These are phyloP conservation scores for Plasmodium cynomolgi DNA, from an alignment of 169 alveolate species.

Conservation along the genomic window DNA sequence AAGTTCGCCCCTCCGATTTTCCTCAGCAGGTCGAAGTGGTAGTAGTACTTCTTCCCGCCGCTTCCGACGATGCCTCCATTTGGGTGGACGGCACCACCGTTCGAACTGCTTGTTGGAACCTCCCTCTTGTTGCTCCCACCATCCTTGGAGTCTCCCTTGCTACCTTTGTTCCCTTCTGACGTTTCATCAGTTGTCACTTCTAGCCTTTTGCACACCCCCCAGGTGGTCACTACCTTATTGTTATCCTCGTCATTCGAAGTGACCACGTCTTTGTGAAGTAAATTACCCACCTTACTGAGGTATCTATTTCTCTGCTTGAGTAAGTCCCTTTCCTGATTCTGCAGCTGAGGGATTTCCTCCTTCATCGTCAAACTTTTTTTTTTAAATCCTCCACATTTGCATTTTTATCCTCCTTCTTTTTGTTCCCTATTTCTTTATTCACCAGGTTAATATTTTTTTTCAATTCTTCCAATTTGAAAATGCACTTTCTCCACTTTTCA, in stretches of 20 bases:
- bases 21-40: conserved; percentile 95
- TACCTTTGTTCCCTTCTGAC: not conserved
- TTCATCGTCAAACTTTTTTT: conserved; percentile 79
- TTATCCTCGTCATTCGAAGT: conserved; percentile 94
- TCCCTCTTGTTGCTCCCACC: conserved; percentile 9
- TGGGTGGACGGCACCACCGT: not conserved
- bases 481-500: conserved; percentile 87
- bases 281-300: conserved; percentile 92
- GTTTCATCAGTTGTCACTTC: conserved; percentile 77
- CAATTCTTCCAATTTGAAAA: conserved; percentile 84
- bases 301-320: conserved; percentile 81
- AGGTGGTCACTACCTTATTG: conserved; percentile 90
- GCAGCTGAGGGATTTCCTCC: conserved; percentile 80
- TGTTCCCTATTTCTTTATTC: conserved; percentile 77
- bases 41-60: conserved; percentile 25
- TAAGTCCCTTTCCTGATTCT: conserved; percentile 79
- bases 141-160: not conserved
- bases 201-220: conserved; percentile 92
- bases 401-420: conserved; percentile 76
- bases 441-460: conserved; percentile 79
- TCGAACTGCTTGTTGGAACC: not conserved
- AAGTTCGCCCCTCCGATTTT: conserved; percentile 92
- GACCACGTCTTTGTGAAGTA: conserved; percentile 93
- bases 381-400: conserved; percentile 79
- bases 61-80: not conserved